Evolutionary conservation across 345 rosid species (phyloP), one percentile per base, ranked within the genome.

Genomic region (Raphanus sativus): DNA sequence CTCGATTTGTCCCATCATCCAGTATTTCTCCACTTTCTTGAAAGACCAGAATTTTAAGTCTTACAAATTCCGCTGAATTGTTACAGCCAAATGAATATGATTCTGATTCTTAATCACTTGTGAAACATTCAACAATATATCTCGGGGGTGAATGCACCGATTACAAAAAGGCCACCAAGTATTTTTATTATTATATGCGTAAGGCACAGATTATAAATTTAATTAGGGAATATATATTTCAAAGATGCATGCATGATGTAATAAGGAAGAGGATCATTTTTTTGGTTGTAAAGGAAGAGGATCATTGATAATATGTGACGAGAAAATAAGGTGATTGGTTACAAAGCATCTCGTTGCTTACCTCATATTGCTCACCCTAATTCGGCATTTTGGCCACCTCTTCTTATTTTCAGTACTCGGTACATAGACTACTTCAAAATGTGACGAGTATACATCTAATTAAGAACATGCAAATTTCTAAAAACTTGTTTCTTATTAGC

Each of bases 191-290:
- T 52, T 48, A 52, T 52, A 12, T 4, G 21, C 28, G 59, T 56
- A 28, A 56, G 36, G 7, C 58, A 42, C 40, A 66, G 13, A 36
- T 10, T 36, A 29, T 16, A 11, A 65, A 65, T n/a, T 2, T 34
- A 48, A 48, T 48, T 48, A 48, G 54, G 1, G 54, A 12, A 48
- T 48, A 42, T 10, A 42, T 63, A 55, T n/a, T 76, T 50, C 36
- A 34, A 69, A 34, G 58, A 61, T 76, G 69, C 69, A 69, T 76
- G 70, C 75, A 77, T 77, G 71, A 70, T 77, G 80, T 65, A 77
- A 38, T 54, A 16, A 54, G 59, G 48, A 48, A 48, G 21, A 1
- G 0, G 21, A 21, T 21, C 21, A 21, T 21, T 21, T 21, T 21
- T 21, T 21, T 21, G 21, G 21, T 21, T 21, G 21, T 21, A 21